Evolutionary conservation across 1,284 basidiomycete genomes (phyloP), one percentile per base, ranked within the genome.

Genomic region (Jaminaea rosea): DNA sequence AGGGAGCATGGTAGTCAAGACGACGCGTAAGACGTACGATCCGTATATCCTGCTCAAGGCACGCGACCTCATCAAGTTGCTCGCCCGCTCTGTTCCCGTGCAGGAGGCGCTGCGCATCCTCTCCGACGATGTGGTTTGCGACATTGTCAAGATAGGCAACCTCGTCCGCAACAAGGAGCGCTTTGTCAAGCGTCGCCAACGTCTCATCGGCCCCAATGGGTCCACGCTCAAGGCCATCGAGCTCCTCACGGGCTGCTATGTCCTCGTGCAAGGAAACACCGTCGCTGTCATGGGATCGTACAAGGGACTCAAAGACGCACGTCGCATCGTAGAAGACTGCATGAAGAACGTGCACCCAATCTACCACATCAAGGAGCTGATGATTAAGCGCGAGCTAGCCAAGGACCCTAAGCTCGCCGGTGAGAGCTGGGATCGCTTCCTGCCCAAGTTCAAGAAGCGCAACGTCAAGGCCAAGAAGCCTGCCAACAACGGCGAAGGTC

Each of bases 271-370:
- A 79, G 94, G 94, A 54, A 97, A 84, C 75, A 99, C 94, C 0
- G 94, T 99, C 50, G 88, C 89, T 42, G 90, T 89, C 2, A 98
- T 98, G 92, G 94, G 94, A 1, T 84, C 87, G 0, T 90, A 87
- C 78, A 96, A 93, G 74, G 85, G 87, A 0, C 78, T 99, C 34
- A 98, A 97, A 75, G 92, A 97, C 74, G 93, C 98, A 3, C 82
- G 94, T 51, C 77, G 92, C 54, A 96, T 98, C 63, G 83, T 99
- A 26, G 76, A 97, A 47, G 94, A 99, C 75, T 99, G 94, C 78
- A 94, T 99, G 89, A 93, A 88, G 78, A 99, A 99, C 72, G 87
- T 98, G 47, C 94, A 99, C 72, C 94, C 94, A 2, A 98, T 99
- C 72, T 99, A 99, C 75, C 85, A 92, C 62, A 99, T 99, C 77